Base-by-base conservation (phyloP, 768 basidiomycete genomes). In the Kwoniella sp. region DNA sequence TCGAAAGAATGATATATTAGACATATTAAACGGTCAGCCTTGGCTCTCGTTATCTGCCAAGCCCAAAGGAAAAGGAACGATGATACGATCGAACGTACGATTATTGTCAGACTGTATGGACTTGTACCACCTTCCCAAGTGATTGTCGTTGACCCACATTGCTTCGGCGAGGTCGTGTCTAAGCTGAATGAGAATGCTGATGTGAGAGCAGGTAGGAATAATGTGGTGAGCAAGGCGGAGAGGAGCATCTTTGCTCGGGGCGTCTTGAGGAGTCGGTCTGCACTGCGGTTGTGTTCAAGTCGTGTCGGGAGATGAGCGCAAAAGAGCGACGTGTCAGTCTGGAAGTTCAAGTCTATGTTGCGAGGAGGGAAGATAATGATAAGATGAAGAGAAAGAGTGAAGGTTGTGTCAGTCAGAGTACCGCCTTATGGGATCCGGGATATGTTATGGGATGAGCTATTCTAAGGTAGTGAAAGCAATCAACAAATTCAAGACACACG, bases 71-170 rank as follows among this genome's bases (percentile, higher is more conserved):
- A 55, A 17, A 29, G 15, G 38, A 8, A 37, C 31, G 47, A 12
- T 26, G 54, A n/a, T n/a, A n/a, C n/a, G n/a, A n/a, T n/a, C n/a
- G n/a, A 30, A 67, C 73, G 56, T 50, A 76, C 75, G 55, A 76
- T 58, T 17, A 76, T 63, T 20, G 63, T 63, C 56, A 76, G 41
- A 45, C 55, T 63, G 65, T 72, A 76, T 11, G 75, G 75, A n/a
- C 71, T 58, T 50, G 30, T 38, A 17, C 75, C 75, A 3, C 75
- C 75, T 23, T 45, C 37, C 75, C 75, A 76, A 1, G 29, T 54
- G 0, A 76, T 63, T 11, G 63, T 65, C 5, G 71, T 63, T 8
- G 31, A 20, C 31, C 69, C 66, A 56, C 75, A 76, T 69, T 69
- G 62, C 20, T 45, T 60, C 22, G 56, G 41, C 20, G 41, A 45